Conservation (phyloP, 768 basidiomycete species). For the Dioszegia crocea region DNA sequence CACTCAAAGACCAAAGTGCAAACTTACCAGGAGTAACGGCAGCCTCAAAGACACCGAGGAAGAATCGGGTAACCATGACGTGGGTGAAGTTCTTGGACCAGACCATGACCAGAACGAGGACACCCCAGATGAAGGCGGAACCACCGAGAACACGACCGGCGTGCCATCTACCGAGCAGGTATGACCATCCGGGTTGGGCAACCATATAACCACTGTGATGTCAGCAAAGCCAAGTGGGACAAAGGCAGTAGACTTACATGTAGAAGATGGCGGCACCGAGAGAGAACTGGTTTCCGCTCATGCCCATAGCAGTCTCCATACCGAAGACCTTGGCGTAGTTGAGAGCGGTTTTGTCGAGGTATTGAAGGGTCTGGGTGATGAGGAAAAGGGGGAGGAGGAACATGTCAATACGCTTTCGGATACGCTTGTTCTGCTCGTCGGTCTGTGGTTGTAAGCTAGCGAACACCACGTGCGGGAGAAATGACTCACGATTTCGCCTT, state of each 20-base stretch:
- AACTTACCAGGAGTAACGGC: conserved; percentile 46
- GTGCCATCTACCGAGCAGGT: conserved; percentile 45
- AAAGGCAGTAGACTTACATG: conserved; percentile 12
- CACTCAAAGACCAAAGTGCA: neutral
- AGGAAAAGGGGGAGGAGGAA: conserved; percentile 47
- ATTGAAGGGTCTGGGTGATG: conserved; percentile 46
- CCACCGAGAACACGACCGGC: conserved; percentile 47
- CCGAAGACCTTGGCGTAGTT: conserved; percentile 49
- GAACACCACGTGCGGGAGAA: neutral
- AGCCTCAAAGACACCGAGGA: conserved; percentile 48
- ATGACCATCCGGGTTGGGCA: conserved; percentile 40
- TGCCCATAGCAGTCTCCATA: conserved; percentile 44
- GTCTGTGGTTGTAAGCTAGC: conserved; percentile 27
- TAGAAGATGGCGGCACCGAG: conserved; percentile 35
- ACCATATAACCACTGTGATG: conserved; percentile 41
- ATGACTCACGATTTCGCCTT: conserved; percentile 41
- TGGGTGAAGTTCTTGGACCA: conserved; percentile 40
- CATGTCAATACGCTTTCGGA: conserved; percentile 43
- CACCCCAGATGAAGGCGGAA: conserved; percentile 49
- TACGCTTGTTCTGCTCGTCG: conserved; percentile 39
- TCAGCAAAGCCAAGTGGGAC: neutral
- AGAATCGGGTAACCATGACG: conserved; percentile 48
- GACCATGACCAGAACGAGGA: conserved; percentile 45
- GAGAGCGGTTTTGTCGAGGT: conserved; percentile 41
- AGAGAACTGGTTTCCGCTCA: conserved; percentile 40